These are phyloP conservation scores for Blastobotrys proliferans DNA, from an alignment of 1,139 yeast species.

Conservation along the genomic window DNA sequence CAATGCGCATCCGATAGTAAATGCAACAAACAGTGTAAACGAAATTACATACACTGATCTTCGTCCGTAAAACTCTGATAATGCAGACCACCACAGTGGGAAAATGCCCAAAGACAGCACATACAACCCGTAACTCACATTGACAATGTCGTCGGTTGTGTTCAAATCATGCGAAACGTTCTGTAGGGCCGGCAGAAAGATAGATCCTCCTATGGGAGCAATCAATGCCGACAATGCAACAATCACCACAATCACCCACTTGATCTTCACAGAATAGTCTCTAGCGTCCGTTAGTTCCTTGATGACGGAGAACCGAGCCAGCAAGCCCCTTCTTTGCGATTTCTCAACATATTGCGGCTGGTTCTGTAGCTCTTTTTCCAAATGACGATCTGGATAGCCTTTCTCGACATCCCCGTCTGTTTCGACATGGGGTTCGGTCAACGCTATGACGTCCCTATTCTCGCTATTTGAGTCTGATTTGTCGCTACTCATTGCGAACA, in stretches of 20 bases:
- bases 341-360: slow-evolving; percentile 1
- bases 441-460: too few relatives aligned
- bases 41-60: slow-evolving; percentile 68
- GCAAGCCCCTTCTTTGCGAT: slow-evolving; percentile 27
- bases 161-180: slow-evolving; percentile 52
- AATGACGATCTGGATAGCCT: too few relatives aligned
- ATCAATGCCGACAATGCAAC: slow-evolving; percentile 72
- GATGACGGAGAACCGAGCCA: slow-evolving; percentile 41
- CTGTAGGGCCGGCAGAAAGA: slow-evolving; percentile 73
- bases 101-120: slow-evolving; percentile 69
- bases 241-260: slow-evolving; percentile 54
- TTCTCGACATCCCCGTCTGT: too few relatives aligned
- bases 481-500: too few relatives aligned
- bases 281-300: slow-evolving; percentile 76
- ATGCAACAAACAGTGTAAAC: slow-evolving; percentile 58
- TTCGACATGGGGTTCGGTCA: too few relatives aligned
- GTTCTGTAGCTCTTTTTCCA: too few relatives aligned
- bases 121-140: slow-evolving; percentile 77
- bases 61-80: slow-evolving; percentile 68
- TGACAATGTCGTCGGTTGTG: slow-evolving; percentile 58
- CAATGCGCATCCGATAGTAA: slow-evolving; percentile 68
- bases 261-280: slow-evolving; percentile 49
- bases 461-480: too few relatives aligned
- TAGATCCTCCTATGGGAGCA: slow-evolving; percentile 92
- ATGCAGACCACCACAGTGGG: slow-evolving; percentile 87